Percentiles rank a stretch among this genome's conserved stretches.
These are phyloP conservation scores for Ilex aquifolium DNA, from an alignment of 257 asterid genomes.

Conservation along the genomic window DNA sequence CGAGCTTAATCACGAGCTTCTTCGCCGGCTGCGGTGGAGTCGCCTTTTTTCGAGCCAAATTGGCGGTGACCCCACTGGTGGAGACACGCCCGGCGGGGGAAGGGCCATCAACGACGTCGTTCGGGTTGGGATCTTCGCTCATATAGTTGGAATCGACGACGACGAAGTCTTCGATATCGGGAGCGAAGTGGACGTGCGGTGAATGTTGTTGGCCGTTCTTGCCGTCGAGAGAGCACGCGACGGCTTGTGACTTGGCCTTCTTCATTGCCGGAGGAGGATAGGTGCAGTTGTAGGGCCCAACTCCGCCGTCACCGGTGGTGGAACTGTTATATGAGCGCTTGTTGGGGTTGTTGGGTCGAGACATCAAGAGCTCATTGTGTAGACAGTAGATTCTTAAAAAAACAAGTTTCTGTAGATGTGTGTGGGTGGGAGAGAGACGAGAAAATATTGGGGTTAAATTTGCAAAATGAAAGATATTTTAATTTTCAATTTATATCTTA, in stretches of 20 bases:
- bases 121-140: constrained; percentile 58
- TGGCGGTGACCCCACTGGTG: constrained; percentile 50
- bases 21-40: constrained; percentile 78
- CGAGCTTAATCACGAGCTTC: constrained; percentile 74
- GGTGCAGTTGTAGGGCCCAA: constrained; percentile 18
- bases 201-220: constrained; percentile 45
- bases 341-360: constrained; percentile 37
- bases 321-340: constrained; percentile 35
- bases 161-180: constrained; percentile 14
- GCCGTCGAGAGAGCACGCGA: constrained; percentile 41
- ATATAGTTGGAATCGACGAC: constrained; percentile 27
- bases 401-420: no score
- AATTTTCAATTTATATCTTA: no score
- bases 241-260: constrained; percentile 68
- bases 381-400: no score
- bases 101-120: constrained; percentile 26
- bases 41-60: constrained; percentile 70
- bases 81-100: constrained; percentile 2
- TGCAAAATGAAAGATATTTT: no score
- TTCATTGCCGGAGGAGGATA: constrained; percentile 51
- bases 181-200: constrained; percentile 45
- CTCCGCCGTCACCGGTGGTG: constrained; percentile 24
- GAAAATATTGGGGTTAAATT: no score
- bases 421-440: no score
- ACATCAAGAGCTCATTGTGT: constrained; percentile 41